Percentiles rank a stretch among this genome's conserved stretches.
phyloP scores from a whole-genome alignment of 257 asterid genomes.

The Asclepias syriaca region DNA sequence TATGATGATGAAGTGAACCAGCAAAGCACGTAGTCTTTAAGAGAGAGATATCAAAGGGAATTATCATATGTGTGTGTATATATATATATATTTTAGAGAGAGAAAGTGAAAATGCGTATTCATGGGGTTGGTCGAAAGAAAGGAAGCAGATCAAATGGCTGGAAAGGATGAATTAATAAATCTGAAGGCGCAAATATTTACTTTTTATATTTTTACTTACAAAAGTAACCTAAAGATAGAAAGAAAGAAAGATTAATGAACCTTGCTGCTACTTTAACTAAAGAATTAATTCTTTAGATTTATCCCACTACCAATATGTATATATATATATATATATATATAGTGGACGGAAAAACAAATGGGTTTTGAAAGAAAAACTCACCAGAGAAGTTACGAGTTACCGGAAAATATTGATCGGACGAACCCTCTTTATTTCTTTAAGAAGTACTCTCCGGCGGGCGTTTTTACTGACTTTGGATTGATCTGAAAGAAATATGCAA shows the following conservation, averaged over 20 bases:
- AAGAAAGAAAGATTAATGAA: too few species aligned
- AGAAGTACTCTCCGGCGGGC: neutral
- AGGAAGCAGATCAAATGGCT: too few species aligned
- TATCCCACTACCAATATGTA: too few species aligned
- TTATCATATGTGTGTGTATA: neutral
- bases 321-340: too few species aligned
- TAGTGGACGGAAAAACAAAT: too few species aligned
- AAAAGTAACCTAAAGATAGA: too few species aligned
- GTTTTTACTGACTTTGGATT: neutral
- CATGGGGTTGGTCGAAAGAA: neutral
- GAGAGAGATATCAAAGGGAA: neutral
- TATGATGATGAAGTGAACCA: neutral
- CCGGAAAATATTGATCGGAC: neutral
- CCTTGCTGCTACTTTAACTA: too few species aligned
- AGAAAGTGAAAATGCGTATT: neutral
- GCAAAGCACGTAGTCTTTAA: neutral
- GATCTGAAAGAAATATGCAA: neutral
- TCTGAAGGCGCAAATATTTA: too few species aligned
- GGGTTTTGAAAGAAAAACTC: neutral
- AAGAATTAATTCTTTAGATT: too few species aligned
- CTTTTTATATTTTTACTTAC: too few species aligned
- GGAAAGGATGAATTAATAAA: too few species aligned
- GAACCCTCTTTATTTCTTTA: neutral
- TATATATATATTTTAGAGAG: too few species aligned
- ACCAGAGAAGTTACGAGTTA: neutral